Conservation (phyloP, 208 protist species). For the Crithidia expoeki region DNA sequence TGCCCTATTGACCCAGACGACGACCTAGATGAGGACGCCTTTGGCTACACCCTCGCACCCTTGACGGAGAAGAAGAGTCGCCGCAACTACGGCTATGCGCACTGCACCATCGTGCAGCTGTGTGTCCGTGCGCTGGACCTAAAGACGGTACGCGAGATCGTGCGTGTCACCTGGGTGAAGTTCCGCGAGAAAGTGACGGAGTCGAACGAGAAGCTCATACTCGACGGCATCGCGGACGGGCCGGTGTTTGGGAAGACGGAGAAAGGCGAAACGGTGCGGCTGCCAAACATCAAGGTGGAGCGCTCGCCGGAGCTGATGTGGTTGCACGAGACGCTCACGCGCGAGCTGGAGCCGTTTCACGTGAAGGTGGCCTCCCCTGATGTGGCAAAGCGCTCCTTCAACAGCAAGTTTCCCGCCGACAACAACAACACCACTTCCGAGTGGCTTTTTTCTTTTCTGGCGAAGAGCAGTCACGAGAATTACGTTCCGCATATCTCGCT, state of each 20-base stretch:
- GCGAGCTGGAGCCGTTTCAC: conserved; percentile 47
- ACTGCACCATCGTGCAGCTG: conserved; percentile 78
- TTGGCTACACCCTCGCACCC: conserved; percentile 58
- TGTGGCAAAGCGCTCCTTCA: conserved; percentile 64
- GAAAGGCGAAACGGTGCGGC: conserved; percentile 42
- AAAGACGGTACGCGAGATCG: conserved; percentile 43
- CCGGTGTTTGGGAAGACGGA: conserved; percentile 48
- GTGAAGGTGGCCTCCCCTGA: conserved; percentile 54
- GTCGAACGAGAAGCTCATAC: conserved; percentile 41
- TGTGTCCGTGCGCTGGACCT: conserved; percentile 62
- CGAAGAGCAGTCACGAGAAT: conserved; percentile 43
- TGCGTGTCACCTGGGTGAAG: conserved; percentile 47
- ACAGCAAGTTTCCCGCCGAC: conserved; percentile 65
- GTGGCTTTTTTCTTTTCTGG: conserved; percentile 63
- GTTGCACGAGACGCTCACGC: conserved; percentile 62
- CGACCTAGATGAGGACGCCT: conserved; percentile 35
- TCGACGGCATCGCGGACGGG: conserved; percentile 46
- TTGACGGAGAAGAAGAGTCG: conserved; percentile 60
- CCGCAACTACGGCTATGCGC: conserved; percentile 59
- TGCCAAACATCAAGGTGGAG: conserved; percentile 65
- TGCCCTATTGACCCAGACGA: conserved; percentile 47
- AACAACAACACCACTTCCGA: conserved; percentile 35
- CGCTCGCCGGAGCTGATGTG: conserved; percentile 40
- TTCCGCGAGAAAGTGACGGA: conserved; percentile 35
- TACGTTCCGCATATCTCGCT: conserved; percentile 80